Base-by-base conservation (phyloP, 2,329 filamentous ascomycete species). In the Byssoonygena ceratinophila region DNA sequence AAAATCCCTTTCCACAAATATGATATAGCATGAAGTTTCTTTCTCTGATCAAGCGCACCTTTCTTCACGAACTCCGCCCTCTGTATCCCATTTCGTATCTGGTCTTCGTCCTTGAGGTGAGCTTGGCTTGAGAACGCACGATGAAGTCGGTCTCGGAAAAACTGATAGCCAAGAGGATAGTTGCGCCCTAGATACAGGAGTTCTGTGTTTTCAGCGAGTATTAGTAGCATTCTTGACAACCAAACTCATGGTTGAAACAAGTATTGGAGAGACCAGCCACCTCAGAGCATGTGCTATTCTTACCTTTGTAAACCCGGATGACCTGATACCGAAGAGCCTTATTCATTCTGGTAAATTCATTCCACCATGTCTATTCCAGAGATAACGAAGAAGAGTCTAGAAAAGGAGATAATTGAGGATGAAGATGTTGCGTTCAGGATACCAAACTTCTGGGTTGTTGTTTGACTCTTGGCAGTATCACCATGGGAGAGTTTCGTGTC, bases 11-110 rank as follows among this genome's bases (percentile, higher is more conserved):
- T n/a, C n/a, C n/a, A n/a, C n/a, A n/a, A n/a, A n/a, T n/a, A n/a
- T n/a, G n/a, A n/a, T n/a, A n/a, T n/a, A n/a, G n/a, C n/a, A n/a
- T n/a, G n/a, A n/a, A n/a, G n/a, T n/a, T n/a, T n/a, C n/a, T n/a
- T n/a, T n/a, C n/a, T n/a, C n/a, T 36, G 5, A 34, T 36, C 22
- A 6, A 6, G 54, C 64, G 53, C 64, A 88, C 88, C 88, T 76
- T 94, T 96, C 70, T 87, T 94, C 3, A 97, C 88, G 68, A 85
- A 96, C 59, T 94, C 81, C 0, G 89, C 91, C 55, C 84, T 76
- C 37, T 79, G 76, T 52, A 98, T 87, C 0, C 82, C 86, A 55
- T 82, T 76, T 39, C 76, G 77, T 46, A 98, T 96, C 61, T 87
- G 77, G 6, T 78, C 79, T 57, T 91, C 84, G 59, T 92, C 82